Percentiles rank a stretch among this genome's conserved stretches.
Evolutionary conservation across 192 early-diverging fungal genomes (phyloP).

Genomic region (Mycoemilia scoparia): DNA sequence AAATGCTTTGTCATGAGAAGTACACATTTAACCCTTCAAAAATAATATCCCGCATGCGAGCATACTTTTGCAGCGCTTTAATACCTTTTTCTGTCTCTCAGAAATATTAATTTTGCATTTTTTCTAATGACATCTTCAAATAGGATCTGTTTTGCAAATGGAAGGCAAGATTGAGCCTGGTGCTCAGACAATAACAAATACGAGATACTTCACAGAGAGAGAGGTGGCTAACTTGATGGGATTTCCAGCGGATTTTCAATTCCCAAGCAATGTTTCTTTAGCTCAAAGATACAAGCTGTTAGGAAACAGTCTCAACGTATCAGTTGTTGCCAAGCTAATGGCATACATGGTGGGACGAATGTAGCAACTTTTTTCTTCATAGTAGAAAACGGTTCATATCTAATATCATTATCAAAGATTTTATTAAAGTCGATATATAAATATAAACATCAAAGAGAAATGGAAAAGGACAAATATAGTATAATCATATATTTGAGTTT

Average conservation of each 20-base stretch:
- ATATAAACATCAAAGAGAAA: background rate
- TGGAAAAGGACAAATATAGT: background rate
- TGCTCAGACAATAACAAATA: slow-evolving; percentile 14
- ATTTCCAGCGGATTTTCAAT: slow-evolving; percentile 55
- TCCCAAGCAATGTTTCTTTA: slow-evolving; percentile 41
- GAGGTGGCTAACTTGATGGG: slow-evolving; percentile 65
- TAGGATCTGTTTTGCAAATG: slow-evolving; percentile 12
- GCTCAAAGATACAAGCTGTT: slow-evolving; percentile 71
- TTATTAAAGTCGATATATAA: too few species aligned
- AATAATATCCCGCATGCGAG: too few species aligned
- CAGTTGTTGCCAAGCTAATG: slow-evolving; percentile 60
- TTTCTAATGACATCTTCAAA: background rate
- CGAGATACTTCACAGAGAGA: slow-evolving; percentile 31
- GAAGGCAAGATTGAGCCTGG: slow-evolving; percentile 9
- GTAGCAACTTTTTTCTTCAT: slow-evolving; percentile 10
- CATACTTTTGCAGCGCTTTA: too few species aligned
- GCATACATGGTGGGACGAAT: slow-evolving; percentile 37
- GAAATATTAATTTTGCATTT: background rate
- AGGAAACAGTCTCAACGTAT: slow-evolving; percentile 81
- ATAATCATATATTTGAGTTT: background rate
- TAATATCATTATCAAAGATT: too few species aligned
- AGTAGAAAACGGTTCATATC: too few species aligned
- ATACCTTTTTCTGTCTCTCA: too few species aligned
- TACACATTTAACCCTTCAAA: too few species aligned
- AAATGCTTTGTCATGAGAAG: too few species aligned